phyloP scores from a whole-genome alignment of 2,329 filamentous ascomycete species.

The Penicillium janthinellum region DNA sequence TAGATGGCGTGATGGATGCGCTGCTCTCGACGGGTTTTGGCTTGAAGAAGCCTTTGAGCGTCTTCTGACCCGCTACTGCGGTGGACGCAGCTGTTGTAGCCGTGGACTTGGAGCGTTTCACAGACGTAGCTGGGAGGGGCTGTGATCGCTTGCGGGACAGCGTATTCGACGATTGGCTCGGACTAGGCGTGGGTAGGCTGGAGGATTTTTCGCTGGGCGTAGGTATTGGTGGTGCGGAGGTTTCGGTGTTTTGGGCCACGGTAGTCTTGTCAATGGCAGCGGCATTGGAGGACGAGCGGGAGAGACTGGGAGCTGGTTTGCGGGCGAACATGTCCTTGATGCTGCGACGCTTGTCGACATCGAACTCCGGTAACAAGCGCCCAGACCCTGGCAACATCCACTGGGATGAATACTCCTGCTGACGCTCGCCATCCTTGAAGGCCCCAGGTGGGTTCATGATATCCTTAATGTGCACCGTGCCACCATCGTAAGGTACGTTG shows the following conservation, averaged over 20 bases:
- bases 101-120: slow-evolving; percentile 57
- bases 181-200: background rate
- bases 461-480: slow-evolving; percentile 63
- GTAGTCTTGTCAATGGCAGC: slow-evolving; percentile 13
- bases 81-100: slow-evolving; percentile 19
- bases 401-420: slow-evolving; percentile 66
- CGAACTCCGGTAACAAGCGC: slow-evolving; percentile 81
- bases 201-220: background rate
- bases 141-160: slow-evolving; percentile 44
- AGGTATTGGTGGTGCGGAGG: slow-evolving; percentile 3
- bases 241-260: background rate
- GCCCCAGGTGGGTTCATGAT: slow-evolving; percentile 75
- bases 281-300: slow-evolving; percentile 14
- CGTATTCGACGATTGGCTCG: slow-evolving; percentile 15
- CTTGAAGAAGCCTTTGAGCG: slow-evolving; percentile 78
- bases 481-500: slow-evolving; percentile 54
- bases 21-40: slow-evolving; percentile 49
- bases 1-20: background rate
- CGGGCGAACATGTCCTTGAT: slow-evolving; percentile 92
- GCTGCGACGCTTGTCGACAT: slow-evolving; percentile 67
- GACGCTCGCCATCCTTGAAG: slow-evolving; percentile 67
- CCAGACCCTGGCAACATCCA: slow-evolving; percentile 74
- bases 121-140: slow-evolving; percentile 30
- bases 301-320: slow-evolving; percentile 43
- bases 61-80: slow-evolving; percentile 57